A percentile compares a stretch with the other conserved stretches of the same genome.
Conservation (phyloP, 257 asterid genomes). For the Nicotiana undulata region DNA sequence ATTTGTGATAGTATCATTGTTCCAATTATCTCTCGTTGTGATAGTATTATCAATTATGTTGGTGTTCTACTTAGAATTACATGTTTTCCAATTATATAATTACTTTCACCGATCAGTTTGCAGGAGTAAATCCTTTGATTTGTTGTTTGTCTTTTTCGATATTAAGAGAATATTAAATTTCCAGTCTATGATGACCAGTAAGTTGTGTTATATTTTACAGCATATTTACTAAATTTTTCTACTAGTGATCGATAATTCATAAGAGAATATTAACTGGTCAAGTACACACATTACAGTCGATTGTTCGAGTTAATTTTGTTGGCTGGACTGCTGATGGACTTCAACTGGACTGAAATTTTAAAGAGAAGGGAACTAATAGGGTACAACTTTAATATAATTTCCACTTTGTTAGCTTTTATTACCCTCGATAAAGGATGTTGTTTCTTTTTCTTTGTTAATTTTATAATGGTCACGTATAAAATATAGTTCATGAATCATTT, state of each 20-base stretch:
- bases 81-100: too few species aligned
- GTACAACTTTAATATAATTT: slow-evolving; percentile 14
- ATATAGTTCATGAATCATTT: background rate
- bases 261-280: background rate
- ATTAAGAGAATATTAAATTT: too few species aligned
- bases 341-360: slow-evolving; percentile 85
- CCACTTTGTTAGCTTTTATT: background rate
- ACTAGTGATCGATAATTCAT: background rate
- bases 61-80: too few species aligned
- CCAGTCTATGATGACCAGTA: slow-evolving; percentile 91
- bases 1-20: background rate
- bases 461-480: background rate
- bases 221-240: background rate
- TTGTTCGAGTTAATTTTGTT: slow-evolving; percentile 82
- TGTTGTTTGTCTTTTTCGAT: background rate
- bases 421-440: too few species aligned
- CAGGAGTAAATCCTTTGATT: background rate
- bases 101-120: too few species aligned
- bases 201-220: slow-evolving; percentile 6
- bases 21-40: background rate
- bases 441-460: background rate
- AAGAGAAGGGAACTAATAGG: slow-evolving; percentile 56
- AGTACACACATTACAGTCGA: slow-evolving; percentile 1
- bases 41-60: background rate
- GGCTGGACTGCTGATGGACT: slow-evolving; percentile 91